Evolutionary conservation across 176 grass and related monocot genomes (phyloP).

Genomic region (Ananas comosus): DNA sequence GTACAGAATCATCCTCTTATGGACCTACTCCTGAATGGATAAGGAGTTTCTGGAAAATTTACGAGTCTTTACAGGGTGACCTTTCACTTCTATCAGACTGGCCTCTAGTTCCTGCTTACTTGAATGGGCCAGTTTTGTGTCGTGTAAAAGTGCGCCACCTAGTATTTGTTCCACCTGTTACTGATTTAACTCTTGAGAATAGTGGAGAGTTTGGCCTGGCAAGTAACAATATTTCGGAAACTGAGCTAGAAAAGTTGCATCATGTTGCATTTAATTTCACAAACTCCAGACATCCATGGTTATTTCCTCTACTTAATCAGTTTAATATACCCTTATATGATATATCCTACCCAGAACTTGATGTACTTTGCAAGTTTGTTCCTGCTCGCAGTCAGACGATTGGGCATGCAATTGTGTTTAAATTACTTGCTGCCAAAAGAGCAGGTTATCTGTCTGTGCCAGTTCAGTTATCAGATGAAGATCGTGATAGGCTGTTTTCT

Average conservation of each 20-base stretch:
- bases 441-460: conserved; percentile 48
- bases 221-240: conserved; percentile 22
- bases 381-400: conserved; percentile 41
- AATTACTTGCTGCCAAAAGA: conserved; percentile 60
- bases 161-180: conserved; percentile 65
- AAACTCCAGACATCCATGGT: conserved; percentile 68
- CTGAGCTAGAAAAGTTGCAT: conserved; percentile 38
- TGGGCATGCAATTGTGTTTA: conserved; percentile 57
- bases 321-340: conserved; percentile 81
- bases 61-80: conserved; percentile 55
- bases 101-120: conserved; percentile 90
- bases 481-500: conserved; percentile 55
- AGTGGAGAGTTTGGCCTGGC: conserved; percentile 13
- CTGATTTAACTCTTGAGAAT: conserved; percentile 34
- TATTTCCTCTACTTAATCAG: conserved; percentile 66
- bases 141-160: conserved; percentile 60
- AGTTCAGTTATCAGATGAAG: conserved; percentile 52
- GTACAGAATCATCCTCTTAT: conserved; percentile 33
- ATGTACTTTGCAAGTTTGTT: conserved; percentile 43
- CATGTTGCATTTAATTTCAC: conserved; percentile 47
- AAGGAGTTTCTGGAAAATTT: conserved; percentile 79
- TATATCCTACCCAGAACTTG: conserved; percentile 65
- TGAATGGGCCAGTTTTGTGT: conserved; percentile 53
- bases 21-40: conserved; percentile 75
- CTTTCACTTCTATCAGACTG: conserved; percentile 73